Evolutionary conservation across 2,329 filamentous ascomycete genomes (phyloP), one percentile per base, ranked within the genome.

Genomic region (Fusarium albosuccineum): DNA sequence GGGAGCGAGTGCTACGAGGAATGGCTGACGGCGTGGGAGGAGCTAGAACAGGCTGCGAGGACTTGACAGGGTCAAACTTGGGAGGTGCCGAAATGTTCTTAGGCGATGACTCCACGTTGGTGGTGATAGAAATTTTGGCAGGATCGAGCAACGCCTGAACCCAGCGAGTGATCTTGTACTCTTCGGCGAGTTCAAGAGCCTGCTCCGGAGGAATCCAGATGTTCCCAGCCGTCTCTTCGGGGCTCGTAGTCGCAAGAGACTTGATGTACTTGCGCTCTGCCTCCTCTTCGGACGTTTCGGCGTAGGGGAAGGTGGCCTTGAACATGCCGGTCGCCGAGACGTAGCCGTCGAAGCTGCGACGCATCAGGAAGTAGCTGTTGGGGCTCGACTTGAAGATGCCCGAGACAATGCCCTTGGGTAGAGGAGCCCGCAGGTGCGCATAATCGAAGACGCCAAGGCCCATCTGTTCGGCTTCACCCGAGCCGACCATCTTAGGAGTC

Each of bases 281-380:
- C 72, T 92, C 88, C 75, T 96, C 92, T 70, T 96, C 92, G 30
- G 85, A 81, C 17, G 85, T 82, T 64, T 91, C 88, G 42, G 92
- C 91, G 79, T 91, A 94, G 8, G 92, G 92, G 74, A 94, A 97
- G 2, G 92, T 92, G 34, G 92, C 93, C 82, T 96, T 96, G 86
- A 95, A 97, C 92, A 97, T 95, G 79, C 93, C 93, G 6, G 92
- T 96, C 10, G 92, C 92, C 68, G 92, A 94, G 60, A 97, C 88
- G 78, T 88, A 96, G 64, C 93, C 93, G 76, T 97, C 93, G 76
- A 88, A 88, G 80, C 92, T 95, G 72, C 92, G 91, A 80, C 93
- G 90, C 92, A 99, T 99, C 72, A 99, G 83, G 79, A 98, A 99
- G 81, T 99, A 99, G 71, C 93, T 96, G 77, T 93, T 93, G 6